These are phyloP conservation scores for Vitis hybrid DNA, from an alignment of 177 flowering plant species.

Conservation along the genomic window DNA sequence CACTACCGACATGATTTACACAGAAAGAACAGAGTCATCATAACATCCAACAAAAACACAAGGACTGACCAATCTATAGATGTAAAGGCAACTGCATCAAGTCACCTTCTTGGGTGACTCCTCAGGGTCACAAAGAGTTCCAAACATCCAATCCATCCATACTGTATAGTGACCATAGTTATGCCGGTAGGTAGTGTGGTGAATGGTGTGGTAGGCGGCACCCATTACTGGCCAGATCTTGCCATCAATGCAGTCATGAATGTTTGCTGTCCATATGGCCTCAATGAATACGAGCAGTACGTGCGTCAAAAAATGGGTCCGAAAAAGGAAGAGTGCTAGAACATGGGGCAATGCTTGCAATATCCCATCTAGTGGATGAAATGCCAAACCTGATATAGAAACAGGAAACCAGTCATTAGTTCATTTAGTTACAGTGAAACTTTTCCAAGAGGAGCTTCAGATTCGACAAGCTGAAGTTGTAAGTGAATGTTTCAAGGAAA, in stretches of 20 bases:
- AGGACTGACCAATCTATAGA: not conserved
- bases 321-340: conserved; percentile 70
- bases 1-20: conserved; percentile 14
- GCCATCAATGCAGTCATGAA: conserved; percentile 87
- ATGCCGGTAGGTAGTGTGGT: conserved; percentile 91
- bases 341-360: conserved; percentile 89
- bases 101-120: conserved; percentile 33
- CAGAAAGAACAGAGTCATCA: not conserved
- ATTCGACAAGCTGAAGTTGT: not conserved
- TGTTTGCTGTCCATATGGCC: conserved; percentile 90
- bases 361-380: conserved; percentile 93
- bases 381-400: conserved; percentile 73
- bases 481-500: not conserved
- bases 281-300: conserved; percentile 69
- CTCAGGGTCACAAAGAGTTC: conserved; percentile 80
- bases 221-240: conserved; percentile 99
- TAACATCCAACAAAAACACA: not conserved
- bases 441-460: not conserved
- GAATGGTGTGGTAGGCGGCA: conserved; percentile 96
- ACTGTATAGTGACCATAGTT: conserved; percentile 92
- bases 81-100: conserved; percentile 11
- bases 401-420: conserved; percentile 1
- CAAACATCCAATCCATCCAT: conserved; percentile 98
- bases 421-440: too few species aligned
- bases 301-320: conserved; percentile 79